Evolutionary conservation across 2,329 filamentous ascomycete species (phyloP), one percentile per base, ranked within the genome.

Genomic region (Sclerotinia borealis): DNA sequence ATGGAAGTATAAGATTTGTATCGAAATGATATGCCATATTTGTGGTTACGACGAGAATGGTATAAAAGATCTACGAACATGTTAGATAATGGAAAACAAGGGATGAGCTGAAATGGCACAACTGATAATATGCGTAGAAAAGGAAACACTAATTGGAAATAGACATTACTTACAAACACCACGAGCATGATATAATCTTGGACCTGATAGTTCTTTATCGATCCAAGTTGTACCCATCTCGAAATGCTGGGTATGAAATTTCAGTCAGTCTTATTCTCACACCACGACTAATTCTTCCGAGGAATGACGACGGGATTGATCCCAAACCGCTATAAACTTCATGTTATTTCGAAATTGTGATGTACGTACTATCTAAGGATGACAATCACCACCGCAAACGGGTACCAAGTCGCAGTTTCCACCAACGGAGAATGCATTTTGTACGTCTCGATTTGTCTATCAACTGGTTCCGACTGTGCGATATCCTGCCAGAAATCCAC

Each of bases 101-200:
- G 27, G 15, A 31, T n/a, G n/a, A 29, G 27, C 4, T 31, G 27
- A 49, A 49, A 1, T 2, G 8, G 17, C 8, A 8, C 47, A 31
- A 17, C 4, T 19, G 17, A 31, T 31, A 19, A 49, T 31, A 19
- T n/a, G 47, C 17, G 47, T 19, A 10, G 47, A n/a, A 49, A 15
- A n/a, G n/a, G n/a, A 4, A 34, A 31, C 22, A 10, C 27, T 34
- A 31, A 37, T n/a, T 51, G 29, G 58, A 25, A 43, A 51, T 61
- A 36, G 37, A 25, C 13, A 36, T 31, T 27, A 68, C 81, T 77
- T 66, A 85, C 73, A 68, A 83, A 76, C 4, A 81, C 80, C 41
- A 82, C 73, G 2, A 83, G 4, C 80, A 86, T 85, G 34, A 86
- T 68, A 66, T 76, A 81, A 71, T 87, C 84, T 65, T 87, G 84